Base-by-base conservation (phyloP, 257 asterid species). In the Plectranthus barbatus region DNA sequence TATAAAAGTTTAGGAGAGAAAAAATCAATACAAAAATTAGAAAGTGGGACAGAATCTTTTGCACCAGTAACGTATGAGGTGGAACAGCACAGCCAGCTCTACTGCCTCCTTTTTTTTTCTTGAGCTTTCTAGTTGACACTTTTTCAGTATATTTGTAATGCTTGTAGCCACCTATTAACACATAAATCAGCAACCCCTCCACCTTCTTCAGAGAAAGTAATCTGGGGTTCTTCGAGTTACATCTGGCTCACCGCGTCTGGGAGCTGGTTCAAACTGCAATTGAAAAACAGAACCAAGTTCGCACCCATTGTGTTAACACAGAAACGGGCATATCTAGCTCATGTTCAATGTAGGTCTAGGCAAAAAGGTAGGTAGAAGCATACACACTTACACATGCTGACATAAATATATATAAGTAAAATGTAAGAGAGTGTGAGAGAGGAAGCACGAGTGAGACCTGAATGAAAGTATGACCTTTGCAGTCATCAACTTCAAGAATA, bases 171-270 rank as follows among this genome's bases (percentile, higher is more conserved):
- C 72, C 53, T 65, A 67, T 69, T 66, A 29, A 71, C 60, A 61
- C 80, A 72, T 45, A 62, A 70, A 56, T 62, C 76, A 20, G 77
- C 74, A 73, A 26, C 39, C 50, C 51, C 44, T 54, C 48, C 67
- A 48, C 67, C 72, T 45, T 60, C 74, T 70, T 87, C 80, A 87
- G 53, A 87, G 80, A 69, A 87, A 87, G 80, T 87, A 87, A 77
- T 87, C 95, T 19, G 95, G 95, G 60, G 91, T 85, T 72, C 95
- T 81, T 77, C 95, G 83, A 65, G 94, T 87, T 49, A 87, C 95
- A 79, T 84, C 90, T 66, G 94, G 95, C 66, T 85, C 95, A 15
- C 94, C 95, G 14, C 95, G 78, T 61, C 91, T 83, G 10, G 95
- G 94, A 67, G 94, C 95, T 67, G 95, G 95, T 66, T 87, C 95